Evolutionary conservation across 2,329 filamentous ascomycete genomes (phyloP).

Genomic region (Gaeumannomyces tritici): DNA sequence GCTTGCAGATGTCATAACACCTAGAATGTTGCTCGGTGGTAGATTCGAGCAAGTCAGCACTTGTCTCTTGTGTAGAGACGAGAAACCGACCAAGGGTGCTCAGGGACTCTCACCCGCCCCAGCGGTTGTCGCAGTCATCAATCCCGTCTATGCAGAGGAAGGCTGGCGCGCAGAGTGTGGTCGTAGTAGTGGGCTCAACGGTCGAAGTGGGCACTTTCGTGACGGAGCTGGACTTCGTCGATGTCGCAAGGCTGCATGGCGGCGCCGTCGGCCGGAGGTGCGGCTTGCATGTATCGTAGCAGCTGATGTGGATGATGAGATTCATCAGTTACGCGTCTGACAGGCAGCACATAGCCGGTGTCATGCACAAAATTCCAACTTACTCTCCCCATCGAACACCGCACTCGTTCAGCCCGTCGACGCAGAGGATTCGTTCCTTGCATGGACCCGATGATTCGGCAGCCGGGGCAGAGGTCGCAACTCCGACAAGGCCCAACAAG

Average conservation of each 20-base stretch:
- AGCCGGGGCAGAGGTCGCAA: neutral
- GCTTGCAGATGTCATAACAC: conserved; percentile 1
- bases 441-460: neutral
- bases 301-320: neutral
- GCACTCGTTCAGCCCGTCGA: neutral
- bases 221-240: neutral
- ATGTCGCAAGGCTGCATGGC: neutral
- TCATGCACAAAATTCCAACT: neutral
- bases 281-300: neutral
- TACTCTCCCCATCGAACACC: neutral
- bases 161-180: neutral
- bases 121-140: neutral
- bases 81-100: neutral
- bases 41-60: neutral
- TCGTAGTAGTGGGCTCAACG: neutral
- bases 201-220: neutral
- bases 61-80: no score
- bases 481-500: neutral
- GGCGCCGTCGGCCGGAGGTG: neutral
- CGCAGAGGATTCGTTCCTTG: neutral
- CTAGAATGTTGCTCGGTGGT: neutral
- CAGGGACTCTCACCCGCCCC: neutral
- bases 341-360: neutral
- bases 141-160: neutral
- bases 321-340: neutral